Percentiles rank a stretch among this genome's conserved stretches.
Conservation (phyloP, 2,329 filamentous ascomycete species). For the Tolypocladium inflatum region DNA sequence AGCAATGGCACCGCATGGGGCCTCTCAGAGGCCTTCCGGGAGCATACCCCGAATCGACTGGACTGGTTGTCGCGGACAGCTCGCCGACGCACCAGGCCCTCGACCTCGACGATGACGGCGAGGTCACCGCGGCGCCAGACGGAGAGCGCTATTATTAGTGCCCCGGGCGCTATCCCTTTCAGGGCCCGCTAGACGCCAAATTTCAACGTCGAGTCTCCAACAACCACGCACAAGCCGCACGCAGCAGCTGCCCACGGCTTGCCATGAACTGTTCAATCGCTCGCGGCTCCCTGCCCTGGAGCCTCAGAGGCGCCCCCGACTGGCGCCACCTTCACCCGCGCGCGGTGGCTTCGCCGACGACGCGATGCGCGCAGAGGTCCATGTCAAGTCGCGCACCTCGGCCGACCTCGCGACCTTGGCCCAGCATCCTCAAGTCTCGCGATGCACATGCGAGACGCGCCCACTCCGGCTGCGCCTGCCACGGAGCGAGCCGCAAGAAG, state of each 20-base stretch:
- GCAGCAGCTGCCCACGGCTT: background rate
- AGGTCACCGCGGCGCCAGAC: background rate
- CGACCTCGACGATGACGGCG: background rate
- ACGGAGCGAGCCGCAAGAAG: conserved; percentile 22
- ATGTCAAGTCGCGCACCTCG: background rate
- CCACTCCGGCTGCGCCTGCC: conserved; percentile 24
- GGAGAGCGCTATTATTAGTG: background rate
- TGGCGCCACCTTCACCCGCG: background rate
- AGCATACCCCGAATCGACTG: background rate
- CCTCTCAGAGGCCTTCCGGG: background rate
- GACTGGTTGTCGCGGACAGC: too few relatives aligned
- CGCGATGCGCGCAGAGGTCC: background rate
- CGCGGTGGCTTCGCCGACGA: background rate
- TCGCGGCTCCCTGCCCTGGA: background rate
- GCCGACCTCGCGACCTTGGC: background rate
- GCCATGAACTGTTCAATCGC: background rate
- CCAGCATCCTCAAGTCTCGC: background rate
- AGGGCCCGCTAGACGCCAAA: background rate
- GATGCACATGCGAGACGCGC: conserved; percentile 3
- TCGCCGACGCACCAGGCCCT: too few relatives aligned
- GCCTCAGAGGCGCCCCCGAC: background rate
- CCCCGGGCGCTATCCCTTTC: background rate
- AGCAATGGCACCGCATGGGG: background rate
- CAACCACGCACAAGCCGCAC: background rate
- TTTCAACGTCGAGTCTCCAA: background rate